These are phyloP conservation scores for Ceratobasidium sp. DNA, from an alignment of 1,284 basidiomycete species.

Conservation along the genomic window DNA sequence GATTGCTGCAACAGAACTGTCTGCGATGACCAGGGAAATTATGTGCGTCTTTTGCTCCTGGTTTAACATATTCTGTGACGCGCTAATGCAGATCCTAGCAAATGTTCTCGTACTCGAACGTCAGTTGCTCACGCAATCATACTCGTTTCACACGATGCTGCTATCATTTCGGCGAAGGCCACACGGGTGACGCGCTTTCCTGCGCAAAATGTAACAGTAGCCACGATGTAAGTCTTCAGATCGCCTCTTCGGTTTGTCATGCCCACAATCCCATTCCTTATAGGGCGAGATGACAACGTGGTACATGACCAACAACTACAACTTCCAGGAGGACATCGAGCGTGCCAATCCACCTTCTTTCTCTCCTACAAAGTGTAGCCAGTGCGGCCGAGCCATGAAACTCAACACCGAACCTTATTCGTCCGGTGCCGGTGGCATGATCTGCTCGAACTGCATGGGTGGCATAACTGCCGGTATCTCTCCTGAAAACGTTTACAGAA, in stretches of 20 bases:
- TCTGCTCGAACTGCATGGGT: neutral
- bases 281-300: neutral
- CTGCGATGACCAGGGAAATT: neutral
- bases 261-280: neutral
- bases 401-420: conserved; percentile 1
- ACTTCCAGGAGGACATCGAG: conserved; percentile 19
- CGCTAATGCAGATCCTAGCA: neutral
- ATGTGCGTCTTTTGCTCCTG: too few relatives aligned
- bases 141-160: conserved; percentile 8
- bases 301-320: conserved; percentile 13
- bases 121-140: conserved; percentile 11
- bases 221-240: neutral
- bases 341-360: conserved; percentile 11
- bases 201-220: neutral
- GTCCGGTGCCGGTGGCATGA: neutral
- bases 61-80: neutral
- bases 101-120: conserved; percentile 3
- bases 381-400: conserved; percentile 1
- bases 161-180: neutral
- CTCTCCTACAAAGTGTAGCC: neutral
- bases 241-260: neutral
- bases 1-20: conserved; percentile 5
- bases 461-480: neutral
- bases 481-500: neutral
- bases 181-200: conserved; percentile 9